These are phyloP conservation scores for Corynascus novoguineensis DNA, from an alignment of 495 filamentous ascomycete species.

Conservation along the genomic window DNA sequence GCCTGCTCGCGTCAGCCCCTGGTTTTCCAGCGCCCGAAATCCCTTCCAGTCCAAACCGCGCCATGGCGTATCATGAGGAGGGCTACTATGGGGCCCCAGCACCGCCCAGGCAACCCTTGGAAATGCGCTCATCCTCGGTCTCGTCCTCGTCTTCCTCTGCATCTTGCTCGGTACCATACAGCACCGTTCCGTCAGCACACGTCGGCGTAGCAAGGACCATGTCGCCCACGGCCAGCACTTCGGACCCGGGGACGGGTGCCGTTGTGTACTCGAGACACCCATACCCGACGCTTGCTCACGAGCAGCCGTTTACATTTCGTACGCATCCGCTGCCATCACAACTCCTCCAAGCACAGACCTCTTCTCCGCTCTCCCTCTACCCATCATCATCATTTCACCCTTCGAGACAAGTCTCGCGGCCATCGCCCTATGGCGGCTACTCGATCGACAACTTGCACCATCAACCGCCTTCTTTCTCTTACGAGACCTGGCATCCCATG, in stretches of 20 bases:
- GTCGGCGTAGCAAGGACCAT: conserved; percentile 18
- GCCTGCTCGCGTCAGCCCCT: conserved; percentile 20
- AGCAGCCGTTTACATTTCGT: conserved; percentile 3
- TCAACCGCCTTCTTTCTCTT: conserved; percentile 11
- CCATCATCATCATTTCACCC: conserved; percentile 6
- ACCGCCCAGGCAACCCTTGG: not conserved
- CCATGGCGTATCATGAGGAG: not conserved
- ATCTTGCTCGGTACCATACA: conserved; percentile 10
- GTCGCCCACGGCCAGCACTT: conserved; percentile 17
- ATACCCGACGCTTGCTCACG: conserved; percentile 2
- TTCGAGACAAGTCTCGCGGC: conserved; percentile 8
- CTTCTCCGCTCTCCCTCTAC: conserved; percentile 16
- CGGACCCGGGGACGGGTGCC: conserved; percentile 1
- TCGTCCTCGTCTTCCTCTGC: not conserved
- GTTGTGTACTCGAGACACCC: not conserved
- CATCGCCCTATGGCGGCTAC: conserved; percentile 15
- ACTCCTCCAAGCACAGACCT: conserved; percentile 16
- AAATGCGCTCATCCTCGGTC: not conserved
- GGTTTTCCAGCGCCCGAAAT: not conserved
- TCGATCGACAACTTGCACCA: conserved; percentile 5
- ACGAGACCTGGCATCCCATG: conserved; percentile 12
- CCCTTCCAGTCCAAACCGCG: not conserved
- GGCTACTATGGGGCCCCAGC: not conserved
- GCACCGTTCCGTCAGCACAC: not conserved
- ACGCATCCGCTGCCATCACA: conserved; percentile 13